Evolutionary conservation across 2,329 filamentous ascomycete genomes (phyloP), one percentile per base, ranked within the genome.

Genomic region (Colletotrichum somersetense): DNA sequence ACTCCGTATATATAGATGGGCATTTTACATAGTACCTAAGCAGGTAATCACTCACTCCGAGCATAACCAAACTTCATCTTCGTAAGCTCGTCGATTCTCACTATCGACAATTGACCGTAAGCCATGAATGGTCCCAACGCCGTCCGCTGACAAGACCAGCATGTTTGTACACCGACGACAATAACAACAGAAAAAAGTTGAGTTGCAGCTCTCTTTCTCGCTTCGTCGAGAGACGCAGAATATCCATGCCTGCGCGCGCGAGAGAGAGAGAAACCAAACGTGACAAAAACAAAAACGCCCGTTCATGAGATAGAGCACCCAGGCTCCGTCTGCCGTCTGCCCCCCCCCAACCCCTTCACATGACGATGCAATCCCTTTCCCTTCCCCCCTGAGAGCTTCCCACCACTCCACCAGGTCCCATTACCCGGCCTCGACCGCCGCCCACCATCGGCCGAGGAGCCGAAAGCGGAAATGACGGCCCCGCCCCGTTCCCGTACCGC

Each of bases 311-410:
- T 11, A 10, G 58, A 40, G 46, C 20, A 23, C 52, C n/a, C 30
- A 30, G 18, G 66, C 66, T 57, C 35, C 35, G 59, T 40, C n/a
- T 66, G 14, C 14, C 11, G 11, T 38, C 7, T 38, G 10, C 14
- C 40, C 30, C 10, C 38, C 3, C 38, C 2, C 8, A 0, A 38
- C 3, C 12, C 44, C 26, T 53, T 74, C 75, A 88, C 86, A 88
- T 88, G 63, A 88, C 81, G 48, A 83, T 77, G 75, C 86, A 88
- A 33, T 86, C 84, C 72, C 74, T 77, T 44, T 80, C 79, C 64
- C 74, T 77, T n/a, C 72, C 72, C 5, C 73, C 62, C 38, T 42
- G 56, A 7, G 65, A 61, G n/a, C 70, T 62, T 55, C 70, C 70
- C 1, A 73, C 66, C 26, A 66, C 70, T 1, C 72, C 70, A 11